These are phyloP conservation scores for Phytophthora brassicae DNA, from an alignment of 352 stramenopile genomes.

Conservation along the genomic window DNA sequence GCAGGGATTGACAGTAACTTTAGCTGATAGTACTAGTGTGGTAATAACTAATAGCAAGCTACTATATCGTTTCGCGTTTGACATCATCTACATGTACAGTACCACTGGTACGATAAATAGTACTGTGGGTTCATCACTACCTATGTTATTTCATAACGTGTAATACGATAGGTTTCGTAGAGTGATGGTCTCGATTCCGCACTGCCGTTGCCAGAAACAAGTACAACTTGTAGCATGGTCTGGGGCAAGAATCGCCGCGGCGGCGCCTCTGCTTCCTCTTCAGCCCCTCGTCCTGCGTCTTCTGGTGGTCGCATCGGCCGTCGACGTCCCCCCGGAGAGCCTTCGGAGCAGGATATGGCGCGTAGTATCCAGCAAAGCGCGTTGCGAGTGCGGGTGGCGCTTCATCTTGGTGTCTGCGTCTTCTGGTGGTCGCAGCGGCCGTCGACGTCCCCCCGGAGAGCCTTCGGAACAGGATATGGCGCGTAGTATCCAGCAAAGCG, in stretches of 20 bases:
- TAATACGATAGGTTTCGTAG: slow-evolving; percentile 11
- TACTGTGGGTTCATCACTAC: too few species aligned
- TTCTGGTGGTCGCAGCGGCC: slow-evolving; percentile 6
- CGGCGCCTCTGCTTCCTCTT: background rate
- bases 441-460: slow-evolving; percentile 17
- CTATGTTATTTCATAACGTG: slow-evolving; percentile 1
- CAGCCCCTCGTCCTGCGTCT: background rate
- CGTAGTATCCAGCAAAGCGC: slow-evolving; percentile 30
- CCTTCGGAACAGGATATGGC: slow-evolving; percentile 27
- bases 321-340: slow-evolving; percentile 17
- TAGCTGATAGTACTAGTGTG: too few species aligned
- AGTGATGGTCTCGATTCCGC: slow-evolving; percentile 22
- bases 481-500: slow-evolving; percentile 30
- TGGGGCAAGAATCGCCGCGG: slow-evolving; percentile 21
- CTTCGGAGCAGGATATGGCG: slow-evolving; percentile 26
- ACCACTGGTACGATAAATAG: too few species aligned
- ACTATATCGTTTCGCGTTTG: too few species aligned
- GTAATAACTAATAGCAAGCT: too few species aligned
- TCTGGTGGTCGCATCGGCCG: slow-evolving; percentile 6
- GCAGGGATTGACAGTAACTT: too few species aligned
- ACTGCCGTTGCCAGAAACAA: background rate
- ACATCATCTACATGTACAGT: too few species aligned
- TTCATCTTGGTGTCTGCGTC: slow-evolving; percentile 19
- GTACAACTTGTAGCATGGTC: slow-evolving; percentile 9
- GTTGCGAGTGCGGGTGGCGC: slow-evolving; percentile 27